These are phyloP conservation scores for Camelina laxa DNA, from an alignment of 345 rosid species.

Conservation along the genomic window DNA sequence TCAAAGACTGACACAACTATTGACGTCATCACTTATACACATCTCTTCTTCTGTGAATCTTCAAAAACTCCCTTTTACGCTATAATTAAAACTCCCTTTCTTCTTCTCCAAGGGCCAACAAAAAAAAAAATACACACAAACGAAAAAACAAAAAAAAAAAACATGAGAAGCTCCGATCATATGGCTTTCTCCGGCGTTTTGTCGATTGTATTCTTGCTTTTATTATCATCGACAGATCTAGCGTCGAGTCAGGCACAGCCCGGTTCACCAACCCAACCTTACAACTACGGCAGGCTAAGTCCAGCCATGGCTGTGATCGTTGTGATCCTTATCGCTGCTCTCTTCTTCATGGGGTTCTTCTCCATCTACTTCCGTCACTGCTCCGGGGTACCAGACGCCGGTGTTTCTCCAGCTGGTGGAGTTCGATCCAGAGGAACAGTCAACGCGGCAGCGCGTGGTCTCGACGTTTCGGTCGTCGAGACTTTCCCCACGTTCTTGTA, in stretches of 20 bases:
- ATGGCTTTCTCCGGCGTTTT: conserved; percentile 31
- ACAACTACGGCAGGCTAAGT: conserved; percentile 51
- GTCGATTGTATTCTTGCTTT: conserved; percentile 30
- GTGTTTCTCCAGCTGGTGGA: conserved; percentile 20
- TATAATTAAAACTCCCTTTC: conserved; percentile 27
- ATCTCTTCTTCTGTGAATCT: conserved; percentile 3
- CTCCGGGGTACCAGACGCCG: conserved; percentile 37
- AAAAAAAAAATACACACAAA: neutral
- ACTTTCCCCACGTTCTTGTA: conserved; percentile 79
- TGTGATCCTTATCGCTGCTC: conserved; percentile 70
- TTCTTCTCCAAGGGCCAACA: neutral
- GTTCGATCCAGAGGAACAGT: conserved; percentile 41
- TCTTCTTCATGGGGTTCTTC: conserved; percentile 86
- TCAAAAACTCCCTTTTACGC: conserved; percentile 24
- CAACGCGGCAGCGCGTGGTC: conserved; percentile 58
- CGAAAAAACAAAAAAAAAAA: neutral
- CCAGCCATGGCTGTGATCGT: conserved; percentile 87
- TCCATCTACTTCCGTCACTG: conserved; percentile 90
- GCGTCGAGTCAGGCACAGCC: conserved; percentile 41
- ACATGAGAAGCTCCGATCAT: conserved; percentile 36
- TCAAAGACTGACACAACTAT: conserved; percentile 34
- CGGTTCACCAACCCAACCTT: conserved; percentile 17
- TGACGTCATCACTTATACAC: conserved; percentile 39
- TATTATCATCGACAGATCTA: conserved; percentile 27
- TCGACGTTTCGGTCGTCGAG: conserved; percentile 60